Evolutionary conservation across 805 yeast species (phyloP).

Genomic region (Yarrowia osloensis): DNA sequence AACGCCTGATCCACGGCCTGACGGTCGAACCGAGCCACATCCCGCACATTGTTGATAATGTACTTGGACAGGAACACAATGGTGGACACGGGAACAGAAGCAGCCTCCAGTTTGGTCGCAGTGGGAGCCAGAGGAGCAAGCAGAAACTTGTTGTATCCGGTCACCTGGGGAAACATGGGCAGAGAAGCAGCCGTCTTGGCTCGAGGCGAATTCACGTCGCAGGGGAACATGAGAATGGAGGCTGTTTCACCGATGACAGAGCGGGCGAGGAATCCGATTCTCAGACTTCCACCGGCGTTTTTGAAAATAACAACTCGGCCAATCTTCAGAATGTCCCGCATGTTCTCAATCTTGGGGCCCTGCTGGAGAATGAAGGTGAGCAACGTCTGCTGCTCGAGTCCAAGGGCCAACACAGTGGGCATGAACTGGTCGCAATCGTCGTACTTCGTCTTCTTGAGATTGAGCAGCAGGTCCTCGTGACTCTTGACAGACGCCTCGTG

Average conservation of each 20-base stretch:
- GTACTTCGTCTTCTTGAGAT: constrained; percentile 37
- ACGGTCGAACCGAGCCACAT: background rate
- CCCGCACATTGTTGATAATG: constrained; percentile 15
- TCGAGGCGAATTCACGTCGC: background rate
- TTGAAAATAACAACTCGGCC: constrained; percentile 45
- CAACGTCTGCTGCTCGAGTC: background rate
- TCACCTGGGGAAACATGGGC: constrained; percentile 16
- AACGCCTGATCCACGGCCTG: background rate
- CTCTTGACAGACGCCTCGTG: constrained; percentile 67
- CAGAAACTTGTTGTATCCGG: background rate
- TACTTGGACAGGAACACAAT: constrained; percentile 13
- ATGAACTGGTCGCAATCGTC: constrained; percentile 47
- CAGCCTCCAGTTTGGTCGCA: background rate
- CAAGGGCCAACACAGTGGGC: background rate
- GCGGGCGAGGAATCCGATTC: constrained; percentile 5
- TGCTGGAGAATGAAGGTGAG: constrained; percentile 7
- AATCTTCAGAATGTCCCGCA: constrained; percentile 46
- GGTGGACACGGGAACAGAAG: background rate
- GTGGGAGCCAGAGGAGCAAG: background rate
- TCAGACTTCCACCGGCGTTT: background rate
- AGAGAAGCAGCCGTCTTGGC: background rate
- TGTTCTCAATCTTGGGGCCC: constrained; percentile 5
- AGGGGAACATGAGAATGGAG: constrained; percentile 6
- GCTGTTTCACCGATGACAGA: constrained; percentile 1
- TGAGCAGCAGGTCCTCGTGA: constrained; percentile 51